Evolutionary conservation across 495 filamentous ascomycete genomes (phyloP).

Genomic region (Articulospora tetracladia): DNA sequence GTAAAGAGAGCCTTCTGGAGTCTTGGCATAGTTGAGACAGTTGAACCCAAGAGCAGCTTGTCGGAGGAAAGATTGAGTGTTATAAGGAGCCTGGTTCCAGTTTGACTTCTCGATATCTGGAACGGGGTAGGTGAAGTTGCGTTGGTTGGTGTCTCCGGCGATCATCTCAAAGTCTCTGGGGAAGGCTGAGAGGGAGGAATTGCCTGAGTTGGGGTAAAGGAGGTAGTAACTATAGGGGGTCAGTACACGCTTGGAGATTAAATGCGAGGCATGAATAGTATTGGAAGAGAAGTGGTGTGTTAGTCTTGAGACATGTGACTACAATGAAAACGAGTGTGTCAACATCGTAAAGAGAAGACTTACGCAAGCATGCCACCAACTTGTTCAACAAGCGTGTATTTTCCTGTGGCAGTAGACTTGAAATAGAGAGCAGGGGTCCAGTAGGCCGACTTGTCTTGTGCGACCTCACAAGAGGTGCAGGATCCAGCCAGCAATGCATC

Average conservation of each 20-base stretch:
- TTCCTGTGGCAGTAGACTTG: constrained; percentile 39
- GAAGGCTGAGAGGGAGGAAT: constrained; percentile 66
- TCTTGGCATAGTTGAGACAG: constrained; percentile 70
- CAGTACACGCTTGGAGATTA: constrained; percentile 6
- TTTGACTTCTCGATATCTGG: constrained; percentile 69
- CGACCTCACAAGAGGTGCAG: constrained; percentile 63
- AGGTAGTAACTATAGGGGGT: constrained; percentile 64
- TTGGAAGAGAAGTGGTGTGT: too few species aligned
- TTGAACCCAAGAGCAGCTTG: constrained; percentile 90
- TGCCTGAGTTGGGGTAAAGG: constrained; percentile 45
- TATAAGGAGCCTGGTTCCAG: constrained; percentile 49
- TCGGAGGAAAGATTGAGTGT: constrained; percentile 59
- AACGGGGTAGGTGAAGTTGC: constrained; percentile 67
- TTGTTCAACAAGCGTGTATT: constrained; percentile 45
- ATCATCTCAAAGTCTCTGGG: constrained; percentile 81
- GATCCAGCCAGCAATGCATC: constrained; percentile 45
- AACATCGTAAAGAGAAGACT: constrained; percentile 27
- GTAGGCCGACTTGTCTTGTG: constrained; percentile 64
- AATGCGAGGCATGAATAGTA: too few species aligned
- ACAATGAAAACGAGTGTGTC: too few species aligned
- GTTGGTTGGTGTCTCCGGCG: constrained; percentile 64
- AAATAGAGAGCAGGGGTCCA: constrained; percentile 68
- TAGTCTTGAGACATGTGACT: background rate
- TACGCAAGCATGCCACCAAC: constrained; percentile 61
- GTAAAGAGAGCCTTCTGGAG: constrained; percentile 65